Conservation (phyloP, 768 basidiomycete species). For the Amanita subjunquillea region DNA sequence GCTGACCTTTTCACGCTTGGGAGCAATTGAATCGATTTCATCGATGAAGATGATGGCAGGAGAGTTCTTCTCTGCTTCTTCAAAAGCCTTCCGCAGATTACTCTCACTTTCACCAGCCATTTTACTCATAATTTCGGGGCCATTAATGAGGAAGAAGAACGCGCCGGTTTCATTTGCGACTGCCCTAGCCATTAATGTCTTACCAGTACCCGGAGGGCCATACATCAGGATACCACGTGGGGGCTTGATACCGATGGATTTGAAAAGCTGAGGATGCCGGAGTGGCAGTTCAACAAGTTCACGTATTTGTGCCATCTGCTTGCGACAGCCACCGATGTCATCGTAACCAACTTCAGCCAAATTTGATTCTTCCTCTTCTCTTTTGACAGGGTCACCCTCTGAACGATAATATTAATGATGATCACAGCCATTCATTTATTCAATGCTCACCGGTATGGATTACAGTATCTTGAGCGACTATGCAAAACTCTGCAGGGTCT, state of each 20-base stretch:
- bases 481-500: constrained; percentile 96
- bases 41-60: constrained; percentile 99
- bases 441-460: constrained; percentile 68
- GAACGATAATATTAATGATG: constrained; percentile 8
- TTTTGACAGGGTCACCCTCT: constrained; percentile 98
- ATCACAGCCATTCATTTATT: background rate
- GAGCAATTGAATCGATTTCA: constrained; percentile 98
- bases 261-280: constrained; percentile 98
- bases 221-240: constrained; percentile 98
- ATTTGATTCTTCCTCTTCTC: constrained; percentile 97
- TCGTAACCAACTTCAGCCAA: constrained; percentile 97
- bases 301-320: constrained; percentile 99
- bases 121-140: constrained; percentile 99
- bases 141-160: constrained; percentile 99
- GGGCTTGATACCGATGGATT: constrained; percentile 99
- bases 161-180: constrained; percentile 99
- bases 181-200: constrained; percentile 98
- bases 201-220: constrained; percentile 98
- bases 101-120: constrained; percentile 99
- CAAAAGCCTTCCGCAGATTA: constrained; percentile 96
- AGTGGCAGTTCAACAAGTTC: constrained; percentile 97
- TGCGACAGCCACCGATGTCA: constrained; percentile 98
- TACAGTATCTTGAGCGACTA: constrained; percentile 98
- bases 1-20: constrained; percentile 95
- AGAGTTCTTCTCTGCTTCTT: constrained; percentile 99